Evolutionary conservation across 768 basidiomycete species (phyloP).

Genomic region (Pholiota molesta): DNA sequence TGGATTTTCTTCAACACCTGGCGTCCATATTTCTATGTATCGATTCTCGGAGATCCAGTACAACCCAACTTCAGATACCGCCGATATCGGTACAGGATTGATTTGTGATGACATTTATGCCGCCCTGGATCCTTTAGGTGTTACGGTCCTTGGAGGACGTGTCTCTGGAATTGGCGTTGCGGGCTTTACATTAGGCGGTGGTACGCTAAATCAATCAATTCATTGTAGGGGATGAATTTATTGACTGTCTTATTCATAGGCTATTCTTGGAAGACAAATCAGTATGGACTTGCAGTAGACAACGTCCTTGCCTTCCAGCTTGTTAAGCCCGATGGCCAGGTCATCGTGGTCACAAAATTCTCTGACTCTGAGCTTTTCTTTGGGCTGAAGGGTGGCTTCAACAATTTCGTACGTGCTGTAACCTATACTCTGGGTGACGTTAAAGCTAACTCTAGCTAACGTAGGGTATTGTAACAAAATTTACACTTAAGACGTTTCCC

Average conservation of each 20-base stretch:
- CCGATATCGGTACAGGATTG: slow-evolving; percentile 43
- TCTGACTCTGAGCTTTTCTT: slow-evolving; percentile 43
- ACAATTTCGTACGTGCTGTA: slow-evolving; percentile 50
- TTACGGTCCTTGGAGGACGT: slow-evolving; percentile 61
- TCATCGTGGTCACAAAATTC: slow-evolving; percentile 34
- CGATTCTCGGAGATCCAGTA: slow-evolving; percentile 49
- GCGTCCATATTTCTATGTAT: slow-evolving; percentile 59
- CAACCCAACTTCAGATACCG: slow-evolving; percentile 39
- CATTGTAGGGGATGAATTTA: not conserved
- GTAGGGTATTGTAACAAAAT: slow-evolving; percentile 61
- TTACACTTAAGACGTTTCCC: slow-evolving; percentile 55
- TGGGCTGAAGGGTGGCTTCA: slow-evolving; percentile 58
- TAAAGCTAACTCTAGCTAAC: not conserved
- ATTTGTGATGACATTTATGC: slow-evolving; percentile 68
- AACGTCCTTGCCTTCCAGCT: slow-evolving; percentile 55
- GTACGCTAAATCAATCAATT: slow-evolving; percentile 15
- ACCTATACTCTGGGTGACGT: not conserved
- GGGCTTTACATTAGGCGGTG: slow-evolving; percentile 62
- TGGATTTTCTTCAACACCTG: slow-evolving; percentile 60
- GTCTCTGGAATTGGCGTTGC: slow-evolving; percentile 62
- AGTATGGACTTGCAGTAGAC: slow-evolving; percentile 59
- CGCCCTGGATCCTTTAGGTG: slow-evolving; percentile 47
- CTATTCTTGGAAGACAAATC: slow-evolving; percentile 65
- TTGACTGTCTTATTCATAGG: slow-evolving; percentile 48
- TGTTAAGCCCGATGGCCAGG: slow-evolving; percentile 53